phyloP scores from a whole-genome alignment of 2,329 filamentous ascomycete species.

The Epichloe festucae region DNA sequence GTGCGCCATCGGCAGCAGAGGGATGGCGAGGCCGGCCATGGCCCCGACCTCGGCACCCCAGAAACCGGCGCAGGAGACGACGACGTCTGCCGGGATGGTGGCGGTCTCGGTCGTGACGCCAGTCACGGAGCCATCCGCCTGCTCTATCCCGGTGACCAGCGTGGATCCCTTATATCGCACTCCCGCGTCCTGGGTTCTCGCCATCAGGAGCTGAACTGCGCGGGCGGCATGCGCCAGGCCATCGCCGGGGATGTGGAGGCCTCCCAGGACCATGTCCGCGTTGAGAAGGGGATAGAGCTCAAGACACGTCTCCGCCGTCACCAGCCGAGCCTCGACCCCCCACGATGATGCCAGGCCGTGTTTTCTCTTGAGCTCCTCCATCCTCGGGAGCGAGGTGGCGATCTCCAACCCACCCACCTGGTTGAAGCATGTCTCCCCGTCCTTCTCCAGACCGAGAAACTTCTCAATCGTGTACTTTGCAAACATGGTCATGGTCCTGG shows the following conservation, averaged over 20 bases:
- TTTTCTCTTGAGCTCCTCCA: conserved; percentile 50
- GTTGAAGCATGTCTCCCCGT: conserved; percentile 38
- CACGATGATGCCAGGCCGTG: conserved; percentile 47
- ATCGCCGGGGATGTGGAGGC: conserved; percentile 46
- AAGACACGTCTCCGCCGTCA: conserved; percentile 39
- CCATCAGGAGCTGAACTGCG: conserved; percentile 49
- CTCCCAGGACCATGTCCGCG: conserved; percentile 39
- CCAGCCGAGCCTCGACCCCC: conserved; percentile 41
- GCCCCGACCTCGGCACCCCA: conserved; percentile 53
- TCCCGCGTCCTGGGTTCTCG: conserved; percentile 42
- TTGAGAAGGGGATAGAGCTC: conserved; percentile 42
- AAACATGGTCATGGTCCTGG: conserved; percentile 43
- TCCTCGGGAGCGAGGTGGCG: conserved; percentile 43
- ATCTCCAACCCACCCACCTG: conserved; percentile 50
- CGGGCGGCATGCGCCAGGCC: conserved; percentile 47
- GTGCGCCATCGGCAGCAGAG: conserved; percentile 47
- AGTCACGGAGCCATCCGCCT: conserved; percentile 34
- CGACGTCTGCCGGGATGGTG: conserved; percentile 42
- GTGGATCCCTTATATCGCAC: conserved; percentile 44
- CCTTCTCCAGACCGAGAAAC: conserved; percentile 33
- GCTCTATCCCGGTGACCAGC: conserved; percentile 43
- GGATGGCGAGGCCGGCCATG: conserved; percentile 45
- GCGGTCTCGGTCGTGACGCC: conserved; percentile 39
- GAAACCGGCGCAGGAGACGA: conserved; percentile 51
- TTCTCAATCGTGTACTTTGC: conserved; percentile 51